Conservation (phyloP, 2,329 filamentous ascomycete species). For the Cadophora sp. region DNA sequence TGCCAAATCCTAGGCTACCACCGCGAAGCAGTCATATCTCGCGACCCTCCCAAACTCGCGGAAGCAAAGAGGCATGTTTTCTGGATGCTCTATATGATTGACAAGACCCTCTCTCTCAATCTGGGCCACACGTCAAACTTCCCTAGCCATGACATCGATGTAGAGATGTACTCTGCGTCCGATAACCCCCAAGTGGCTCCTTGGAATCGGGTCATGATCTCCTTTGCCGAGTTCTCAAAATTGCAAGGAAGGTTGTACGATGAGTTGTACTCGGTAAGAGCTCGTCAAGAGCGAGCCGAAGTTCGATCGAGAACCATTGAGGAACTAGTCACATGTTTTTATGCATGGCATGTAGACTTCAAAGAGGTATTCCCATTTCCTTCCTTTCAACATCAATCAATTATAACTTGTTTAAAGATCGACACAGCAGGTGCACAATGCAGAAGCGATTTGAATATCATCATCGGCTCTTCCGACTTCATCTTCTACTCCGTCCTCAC, state of each 20-base stretch:
- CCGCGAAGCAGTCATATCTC: slow-evolving; percentile 26
- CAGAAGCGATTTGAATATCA: slow-evolving; percentile 25
- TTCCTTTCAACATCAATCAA: not conserved
- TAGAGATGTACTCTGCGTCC: slow-evolving; percentile 23
- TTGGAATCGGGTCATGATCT: slow-evolving; percentile 28
- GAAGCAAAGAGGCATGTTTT: slow-evolving; percentile 32
- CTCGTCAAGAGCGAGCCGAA: slow-evolving; percentile 19
- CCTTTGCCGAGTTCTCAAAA: slow-evolving; percentile 24
- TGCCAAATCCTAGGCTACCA: slow-evolving; percentile 33
- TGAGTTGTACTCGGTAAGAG: slow-evolving; percentile 27
- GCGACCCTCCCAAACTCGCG: slow-evolving; percentile 22
- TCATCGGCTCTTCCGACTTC: slow-evolving; percentile 30
- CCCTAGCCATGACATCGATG: slow-evolving; percentile 32
- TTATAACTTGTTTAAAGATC: slow-evolving; percentile 19
- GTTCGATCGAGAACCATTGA: slow-evolving; percentile 23
- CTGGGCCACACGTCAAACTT: slow-evolving; percentile 31
- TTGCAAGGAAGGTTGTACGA: slow-evolving; percentile 31
- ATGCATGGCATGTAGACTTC: slow-evolving; percentile 22
- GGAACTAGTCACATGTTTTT: slow-evolving; percentile 21
- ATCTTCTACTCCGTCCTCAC: slow-evolving; percentile 31
- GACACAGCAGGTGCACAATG: slow-evolving; percentile 22
- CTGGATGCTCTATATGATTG: slow-evolving; percentile 35
- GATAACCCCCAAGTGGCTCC: slow-evolving; percentile 18
- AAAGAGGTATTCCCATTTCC: slow-evolving; percentile 21
- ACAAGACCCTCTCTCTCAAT: slow-evolving; percentile 31